Evolutionary conservation across 73 alveolate genomes (phyloP).

Genomic region (Blepharisma japonicum): DNA sequence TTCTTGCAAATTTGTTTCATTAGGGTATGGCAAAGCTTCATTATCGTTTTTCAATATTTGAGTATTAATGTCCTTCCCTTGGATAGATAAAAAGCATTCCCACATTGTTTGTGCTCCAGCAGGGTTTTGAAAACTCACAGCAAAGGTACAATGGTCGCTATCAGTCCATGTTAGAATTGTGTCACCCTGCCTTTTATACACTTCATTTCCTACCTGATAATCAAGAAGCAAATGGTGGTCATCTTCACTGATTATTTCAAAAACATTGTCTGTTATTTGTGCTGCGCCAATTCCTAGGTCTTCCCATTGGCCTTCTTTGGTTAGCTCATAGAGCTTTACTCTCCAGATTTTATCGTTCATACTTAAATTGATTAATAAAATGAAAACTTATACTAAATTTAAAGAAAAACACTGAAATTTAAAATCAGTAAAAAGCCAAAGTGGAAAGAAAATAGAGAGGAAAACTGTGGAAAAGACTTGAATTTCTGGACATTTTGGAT

Average conservation of each 20-base stretch:
- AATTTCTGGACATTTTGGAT: too few species aligned
- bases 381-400: too few species aligned
- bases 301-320: constrained; percentile 57
- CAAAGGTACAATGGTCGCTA: constrained; percentile 31
- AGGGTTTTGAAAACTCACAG: background rate
- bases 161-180: constrained; percentile 64
- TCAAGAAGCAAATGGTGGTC: constrained; percentile 15
- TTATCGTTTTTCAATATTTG: too few species aligned
- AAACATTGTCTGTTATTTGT: constrained; percentile 32
- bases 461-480: too few species aligned
- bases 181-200: constrained; percentile 37
- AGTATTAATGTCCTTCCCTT: too few species aligned
- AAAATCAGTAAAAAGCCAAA: too few species aligned
- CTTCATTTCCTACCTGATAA: constrained; percentile 37
- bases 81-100: too few species aligned
- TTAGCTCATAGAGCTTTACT: constrained; percentile 56
- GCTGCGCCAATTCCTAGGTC: constrained; percentile 65
- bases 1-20: too few species aligned
- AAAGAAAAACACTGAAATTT: too few species aligned
- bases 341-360: constrained; percentile 46
- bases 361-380: background rate
- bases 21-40: too few species aligned
- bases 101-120: too few species aligned
- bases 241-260: background rate
- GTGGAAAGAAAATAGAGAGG: too few species aligned